phyloP scores from a whole-genome alignment of 345 rosid species.

The Geranium brycei region DNA sequence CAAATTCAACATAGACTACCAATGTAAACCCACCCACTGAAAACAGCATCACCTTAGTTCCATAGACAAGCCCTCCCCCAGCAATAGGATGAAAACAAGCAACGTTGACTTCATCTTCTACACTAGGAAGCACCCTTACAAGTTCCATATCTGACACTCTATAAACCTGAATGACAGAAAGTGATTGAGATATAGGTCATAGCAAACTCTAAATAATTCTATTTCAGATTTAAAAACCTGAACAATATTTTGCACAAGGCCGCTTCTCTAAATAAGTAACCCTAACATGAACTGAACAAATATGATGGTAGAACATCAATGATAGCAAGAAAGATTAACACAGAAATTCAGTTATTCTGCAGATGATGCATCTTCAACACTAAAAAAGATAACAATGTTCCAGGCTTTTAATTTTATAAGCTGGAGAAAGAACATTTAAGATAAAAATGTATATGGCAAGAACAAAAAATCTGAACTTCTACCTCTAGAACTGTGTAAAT shows the following conservation, averaged over 20 bases:
- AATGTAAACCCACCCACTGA: not conserved
- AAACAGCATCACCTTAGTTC: constrained; percentile 46
- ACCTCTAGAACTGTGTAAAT: constrained; percentile 94
- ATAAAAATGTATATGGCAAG: not conserved
- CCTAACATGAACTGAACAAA: not conserved
- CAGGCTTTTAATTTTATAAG: not conserved
- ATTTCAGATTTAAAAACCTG: too few species aligned
- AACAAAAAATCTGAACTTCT: constrained; percentile 6
- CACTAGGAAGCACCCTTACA: constrained; percentile 74
- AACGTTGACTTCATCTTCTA: constrained; percentile 84
- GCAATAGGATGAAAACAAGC: constrained; percentile 84
- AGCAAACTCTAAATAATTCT: not conserved
- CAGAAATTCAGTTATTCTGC: not conserved
- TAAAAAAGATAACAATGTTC: not conserved
- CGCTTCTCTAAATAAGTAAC: not conserved
- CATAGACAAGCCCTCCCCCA: constrained; percentile 87
- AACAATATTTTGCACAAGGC: not conserved
- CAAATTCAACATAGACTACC: not conserved
- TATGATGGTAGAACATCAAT: not conserved
- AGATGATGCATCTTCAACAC: not conserved
- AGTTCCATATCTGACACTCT: constrained; percentile 86
- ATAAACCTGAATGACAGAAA: constrained; percentile 36
- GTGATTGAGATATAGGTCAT: not conserved
- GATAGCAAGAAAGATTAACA: not conserved
- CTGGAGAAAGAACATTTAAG: too few species aligned